Evolutionary conservation across 2,329 filamentous ascomycete species (phyloP).

Genomic region (Colletotrichum salicis): DNA sequence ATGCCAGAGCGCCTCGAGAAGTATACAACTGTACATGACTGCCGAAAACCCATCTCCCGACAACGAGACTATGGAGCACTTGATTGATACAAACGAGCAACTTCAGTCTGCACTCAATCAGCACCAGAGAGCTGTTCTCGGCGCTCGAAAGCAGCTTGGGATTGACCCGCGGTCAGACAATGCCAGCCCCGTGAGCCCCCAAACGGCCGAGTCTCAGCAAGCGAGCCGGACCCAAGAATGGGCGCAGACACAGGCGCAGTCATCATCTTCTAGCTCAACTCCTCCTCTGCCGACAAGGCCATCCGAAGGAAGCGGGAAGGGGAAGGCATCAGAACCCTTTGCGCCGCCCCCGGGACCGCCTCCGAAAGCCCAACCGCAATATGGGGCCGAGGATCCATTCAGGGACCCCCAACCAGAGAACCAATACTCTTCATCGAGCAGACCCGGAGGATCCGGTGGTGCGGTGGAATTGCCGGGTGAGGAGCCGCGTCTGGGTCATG

Average conservation of each 20-base stretch:
- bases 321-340: constrained; percentile 40
- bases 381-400: constrained; percentile 41
- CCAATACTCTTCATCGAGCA: constrained; percentile 21
- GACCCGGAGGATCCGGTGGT: constrained; percentile 37
- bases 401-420: constrained; percentile 38
- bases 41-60: constrained; percentile 83
- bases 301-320: constrained; percentile 39
- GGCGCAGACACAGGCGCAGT: constrained; percentile 39
- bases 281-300: constrained; percentile 22
- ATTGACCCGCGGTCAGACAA: constrained; percentile 44
- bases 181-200: constrained; percentile 41
- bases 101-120: constrained; percentile 83
- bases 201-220: constrained; percentile 37
- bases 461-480: constrained; percentile 40
- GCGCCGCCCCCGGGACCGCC: constrained; percentile 32
- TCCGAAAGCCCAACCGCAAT: constrained; percentile 47
- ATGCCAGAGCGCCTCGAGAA: constrained; percentile 81
- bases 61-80: constrained; percentile 90
- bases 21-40: constrained; percentile 87
- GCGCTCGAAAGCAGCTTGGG: constrained; percentile 67
- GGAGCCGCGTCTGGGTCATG: constrained; percentile 48
- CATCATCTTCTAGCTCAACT: constrained; percentile 30
- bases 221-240: constrained; percentile 27
- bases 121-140: constrained; percentile 83
- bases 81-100: constrained; percentile 96